phyloP scores from a whole-genome alignment of 2,329 filamentous ascomycete species.

The Aspergillus oerlinghausenensis region DNA sequence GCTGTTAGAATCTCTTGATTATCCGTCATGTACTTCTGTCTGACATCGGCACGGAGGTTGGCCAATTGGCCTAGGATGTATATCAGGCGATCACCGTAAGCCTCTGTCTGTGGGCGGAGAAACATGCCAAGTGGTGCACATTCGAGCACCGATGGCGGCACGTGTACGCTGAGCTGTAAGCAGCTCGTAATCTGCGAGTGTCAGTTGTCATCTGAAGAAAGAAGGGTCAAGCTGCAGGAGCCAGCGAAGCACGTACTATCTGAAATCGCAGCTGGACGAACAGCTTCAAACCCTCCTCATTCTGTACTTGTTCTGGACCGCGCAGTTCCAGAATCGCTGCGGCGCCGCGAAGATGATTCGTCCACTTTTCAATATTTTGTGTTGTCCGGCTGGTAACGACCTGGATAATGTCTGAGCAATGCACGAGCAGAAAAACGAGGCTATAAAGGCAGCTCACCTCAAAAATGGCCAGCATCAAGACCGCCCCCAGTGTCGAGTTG shows the following conservation, averaged over 20 bases:
- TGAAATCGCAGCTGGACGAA: conserved; percentile 55
- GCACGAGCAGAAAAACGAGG: not conserved
- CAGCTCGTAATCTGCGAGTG: conserved; percentile 31
- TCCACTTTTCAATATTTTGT: conserved; percentile 48
- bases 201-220: conserved; percentile 3
- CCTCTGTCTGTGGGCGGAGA: conserved; percentile 22
- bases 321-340: conserved; percentile 52
- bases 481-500: conserved; percentile 47
- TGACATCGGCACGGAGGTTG: conserved; percentile 33
- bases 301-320: conserved; percentile 35
- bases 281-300: conserved; percentile 46
- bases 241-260: conserved; percentile 40
- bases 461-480: conserved; percentile 58
- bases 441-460: conserved; percentile 44
- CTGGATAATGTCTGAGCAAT: conserved; percentile 15
- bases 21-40: conserved; percentile 19
- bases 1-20: conserved; percentile 26
- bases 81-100: conserved; percentile 27
- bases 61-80: conserved; percentile 25
- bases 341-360: conserved; percentile 57
- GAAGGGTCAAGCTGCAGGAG: not conserved
- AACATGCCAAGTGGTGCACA: conserved; percentile 27
- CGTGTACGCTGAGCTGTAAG: conserved; percentile 26
- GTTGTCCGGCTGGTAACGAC: conserved; percentile 39
- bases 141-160: conserved; percentile 31